These are phyloP conservation scores for Geotrichum aggregatum DNA, from an alignment of 1,139 yeast species.

Conservation along the genomic window DNA sequence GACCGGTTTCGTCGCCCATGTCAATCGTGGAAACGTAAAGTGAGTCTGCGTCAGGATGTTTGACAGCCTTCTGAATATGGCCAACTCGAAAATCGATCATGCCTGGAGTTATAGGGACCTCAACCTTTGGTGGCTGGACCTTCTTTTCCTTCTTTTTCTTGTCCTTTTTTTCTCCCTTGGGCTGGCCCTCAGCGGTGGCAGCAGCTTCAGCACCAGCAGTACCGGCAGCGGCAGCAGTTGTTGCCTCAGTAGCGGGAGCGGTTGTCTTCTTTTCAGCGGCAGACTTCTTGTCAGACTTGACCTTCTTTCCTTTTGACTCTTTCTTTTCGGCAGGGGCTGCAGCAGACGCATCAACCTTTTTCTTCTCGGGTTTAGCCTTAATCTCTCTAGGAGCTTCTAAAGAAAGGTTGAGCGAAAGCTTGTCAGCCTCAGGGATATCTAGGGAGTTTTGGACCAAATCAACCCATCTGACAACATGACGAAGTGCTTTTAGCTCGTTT, in stretches of 20 bases:
- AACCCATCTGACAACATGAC: slow-evolving; percentile 90
- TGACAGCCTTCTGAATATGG: slow-evolving; percentile 89
- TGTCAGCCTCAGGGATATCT: slow-evolving; percentile 51
- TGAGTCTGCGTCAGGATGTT: slow-evolving; percentile 97
- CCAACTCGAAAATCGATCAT: slow-evolving; percentile 93
- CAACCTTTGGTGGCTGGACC: slow-evolving; percentile 48
- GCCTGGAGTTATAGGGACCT: slow-evolving; percentile 69
- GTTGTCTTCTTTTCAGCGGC: slow-evolving; percentile 17
- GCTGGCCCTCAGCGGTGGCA: slow-evolving; percentile 35
- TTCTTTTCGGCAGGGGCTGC: slow-evolving; percentile 29
- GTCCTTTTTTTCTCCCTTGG: slow-evolving; percentile 44
- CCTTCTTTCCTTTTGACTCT: slow-evolving; percentile 37
- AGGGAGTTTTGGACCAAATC: slow-evolving; percentile 71
- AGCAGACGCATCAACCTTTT: slow-evolving; percentile 19
- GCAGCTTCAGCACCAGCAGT: slow-evolving; percentile 24
- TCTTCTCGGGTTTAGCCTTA: slow-evolving; percentile 54
- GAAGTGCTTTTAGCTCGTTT: slow-evolving; percentile 52
- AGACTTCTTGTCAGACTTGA: slow-evolving; percentile 46
- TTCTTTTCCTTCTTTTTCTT: slow-evolving; percentile 55
- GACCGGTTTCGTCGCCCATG: slow-evolving; percentile 92
- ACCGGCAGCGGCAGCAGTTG: slow-evolving; percentile 23
- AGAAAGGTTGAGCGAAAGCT: slow-evolving; percentile 54
- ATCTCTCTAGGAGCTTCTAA: slow-evolving; percentile 65
- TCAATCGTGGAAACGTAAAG: slow-evolving; percentile 94
- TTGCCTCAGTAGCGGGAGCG: slow-evolving; percentile 27